Percentiles rank a stretch among this genome's conserved stretches.
phyloP scores from a whole-genome alignment of 805 yeast genomes.

The Saccharomycopsis olivae region DNA sequence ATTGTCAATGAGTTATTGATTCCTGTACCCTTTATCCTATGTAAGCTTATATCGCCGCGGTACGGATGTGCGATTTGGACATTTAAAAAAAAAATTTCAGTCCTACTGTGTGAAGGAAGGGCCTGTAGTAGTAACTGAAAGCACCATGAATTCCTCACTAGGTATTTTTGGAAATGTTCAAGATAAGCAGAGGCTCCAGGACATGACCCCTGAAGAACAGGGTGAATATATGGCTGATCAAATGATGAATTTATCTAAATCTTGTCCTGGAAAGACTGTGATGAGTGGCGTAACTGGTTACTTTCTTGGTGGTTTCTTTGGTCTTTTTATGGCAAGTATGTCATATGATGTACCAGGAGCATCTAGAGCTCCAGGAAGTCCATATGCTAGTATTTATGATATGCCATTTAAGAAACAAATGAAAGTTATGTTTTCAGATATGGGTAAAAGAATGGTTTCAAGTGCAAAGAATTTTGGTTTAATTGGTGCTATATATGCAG shows the following conservation, averaged over 20 bases:
- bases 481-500: constrained; percentile 84
- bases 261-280: constrained; percentile 90
- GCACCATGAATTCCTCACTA: no score
- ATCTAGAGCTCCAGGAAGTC: constrained; percentile 25
- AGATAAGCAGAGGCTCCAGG: no score
- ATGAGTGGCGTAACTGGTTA: constrained; percentile 93
- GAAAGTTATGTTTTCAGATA: constrained; percentile 81
- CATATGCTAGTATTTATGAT: constrained; percentile 27
- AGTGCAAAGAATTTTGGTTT: constrained; percentile 92
- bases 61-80: no score
- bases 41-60: no score
- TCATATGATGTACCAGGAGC: constrained; percentile 56
- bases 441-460: constrained; percentile 81
- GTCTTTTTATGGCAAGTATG: constrained; percentile 79
- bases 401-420: constrained; percentile 89
- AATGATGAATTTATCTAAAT: constrained; percentile 76
- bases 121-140: no score
- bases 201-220: constrained; percentile 86
- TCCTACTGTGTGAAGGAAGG: no score
- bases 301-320: constrained; percentile 91
- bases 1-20: no score
- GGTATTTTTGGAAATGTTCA: no score
- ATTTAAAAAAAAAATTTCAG: no score
- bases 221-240: constrained; percentile 82
- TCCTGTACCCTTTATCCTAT: no score